phyloP scores from a whole-genome alignment of 2,329 filamentous ascomycete genomes.

The Calonectria honghensis region DNA sequence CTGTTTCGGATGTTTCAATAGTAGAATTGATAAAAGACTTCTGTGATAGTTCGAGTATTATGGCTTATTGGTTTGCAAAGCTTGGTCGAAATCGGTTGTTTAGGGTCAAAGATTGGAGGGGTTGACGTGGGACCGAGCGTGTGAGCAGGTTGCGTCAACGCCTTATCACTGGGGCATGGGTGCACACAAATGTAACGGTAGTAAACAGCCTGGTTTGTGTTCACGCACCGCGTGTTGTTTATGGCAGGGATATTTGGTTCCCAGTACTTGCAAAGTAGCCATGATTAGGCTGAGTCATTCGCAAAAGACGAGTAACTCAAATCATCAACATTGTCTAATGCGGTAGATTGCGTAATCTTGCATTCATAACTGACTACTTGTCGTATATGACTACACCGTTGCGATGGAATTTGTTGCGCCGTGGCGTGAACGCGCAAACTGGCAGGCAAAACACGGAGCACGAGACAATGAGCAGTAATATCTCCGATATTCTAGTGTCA shows the following conservation, averaged over 20 bases:
- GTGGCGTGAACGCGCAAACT: neutral
- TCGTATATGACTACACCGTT: neutral
- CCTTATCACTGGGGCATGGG: neutral
- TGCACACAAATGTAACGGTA: neutral
- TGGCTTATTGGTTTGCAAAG: too few species aligned
- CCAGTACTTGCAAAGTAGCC: neutral
- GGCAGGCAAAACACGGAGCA: neutral
- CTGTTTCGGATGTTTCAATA: too few species aligned
- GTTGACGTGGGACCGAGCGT: neutral
- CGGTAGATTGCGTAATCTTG: neutral
- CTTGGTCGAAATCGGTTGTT: too few species aligned
- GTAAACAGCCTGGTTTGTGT: neutral
- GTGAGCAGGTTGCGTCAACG: neutral
- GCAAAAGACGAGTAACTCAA: too few species aligned
- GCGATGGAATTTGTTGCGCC: neutral
- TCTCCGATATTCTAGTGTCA: neutral
- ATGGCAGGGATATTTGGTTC: neutral
- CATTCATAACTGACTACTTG: neutral
- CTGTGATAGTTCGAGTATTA: too few species aligned
- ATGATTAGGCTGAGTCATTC: too few species aligned
- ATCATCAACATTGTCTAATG: neutral
- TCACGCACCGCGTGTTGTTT: too few species aligned
- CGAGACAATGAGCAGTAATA: neutral
- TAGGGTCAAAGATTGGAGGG: slow-evolving; percentile 2
- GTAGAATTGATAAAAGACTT: too few species aligned